Base-by-base conservation (phyloP, 1,284 basidiomycete genomes). In the Apiotrichum gamsii region DNA sequence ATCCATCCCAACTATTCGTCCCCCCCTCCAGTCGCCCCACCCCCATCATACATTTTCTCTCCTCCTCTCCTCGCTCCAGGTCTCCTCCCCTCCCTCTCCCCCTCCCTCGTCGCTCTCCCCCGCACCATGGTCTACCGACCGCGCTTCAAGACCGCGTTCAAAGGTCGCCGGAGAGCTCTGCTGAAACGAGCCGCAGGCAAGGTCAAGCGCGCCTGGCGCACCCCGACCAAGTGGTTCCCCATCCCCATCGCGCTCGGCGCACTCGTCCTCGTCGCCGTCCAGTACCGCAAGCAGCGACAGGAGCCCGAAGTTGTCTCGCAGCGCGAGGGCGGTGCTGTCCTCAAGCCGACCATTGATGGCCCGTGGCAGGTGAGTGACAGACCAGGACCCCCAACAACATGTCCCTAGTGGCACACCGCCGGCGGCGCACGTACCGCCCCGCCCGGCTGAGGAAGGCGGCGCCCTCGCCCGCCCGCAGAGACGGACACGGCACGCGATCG, bases 151-250 rank as follows among this genome's bases (percentile, higher is more conserved):
- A 8, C 14, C 28, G 28, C 8, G 28, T 14, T 29, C 28, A 14
- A 29, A 8, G 8, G 8, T 8, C 28, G 28, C 31, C 31, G 31
- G 31, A 5, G 31, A n/a, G n/a, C n/a, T n/a, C n/a, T n/a, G 25
- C 25, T 28, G 11, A 28, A 28, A 28, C 25, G 25, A 6, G 25
- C 11, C n/a, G 19, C 31, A 56, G 54, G 45, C 43, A 55, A 67
- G 51, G 69, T 83, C 10, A 72, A 74, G 33, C 68, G 81, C 54
- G 90, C 89, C 20, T 95, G 91, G 90, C 78, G 83, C 57, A 95
- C 93, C 0, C 90, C 88, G 1, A 90, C 87, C 43, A 87, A 83
- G 71, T 98, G 94, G 94, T 93, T 91, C 60, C 93, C 94, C 9
- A 81, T 98, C 36, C 94, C 94, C 14, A 75, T 96, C 51, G 87